Evolutionary conservation across 1,284 basidiomycete species (phyloP), one percentile per base, ranked within the genome.

Genomic region (Leccinum solheimii): DNA sequence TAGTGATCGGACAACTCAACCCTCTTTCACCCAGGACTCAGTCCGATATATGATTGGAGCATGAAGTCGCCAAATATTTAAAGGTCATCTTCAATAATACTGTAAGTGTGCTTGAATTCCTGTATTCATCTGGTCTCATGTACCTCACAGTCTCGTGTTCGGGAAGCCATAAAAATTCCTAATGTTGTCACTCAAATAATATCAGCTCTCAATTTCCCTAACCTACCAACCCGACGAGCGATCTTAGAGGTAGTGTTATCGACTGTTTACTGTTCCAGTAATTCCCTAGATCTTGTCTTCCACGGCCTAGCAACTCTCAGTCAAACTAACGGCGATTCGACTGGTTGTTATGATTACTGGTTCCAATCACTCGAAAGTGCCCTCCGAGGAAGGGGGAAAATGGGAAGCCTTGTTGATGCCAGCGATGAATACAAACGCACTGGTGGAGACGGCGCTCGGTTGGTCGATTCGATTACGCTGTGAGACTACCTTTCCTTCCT

Each of bases 381-480:
- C 5, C 82, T 98, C 13, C 85, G 87, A 52, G 95, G 95, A 1
- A 80, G 95, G 62, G 97, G 97, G 1, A 91, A 89, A 74, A 97
- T 98, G 94, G 97, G 97, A 2, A 97, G 92, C 72, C 77, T 92
- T 55, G 97, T 99, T 8, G 97, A 97, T 2, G 93, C 94, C 10
- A 96, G 94, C 67, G 92, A 96, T 36, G 94, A 97, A 65, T 84
- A 97, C 62, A 87, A 84, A 71, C 86, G 85, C 57, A 80, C 81
- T 52, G 86, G 83, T 52, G 87, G 86, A 55, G 80, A 82, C 51
- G 87, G 90, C 63, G 83, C 80, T 43, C 85, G 83, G 49, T 76
- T 95, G 63, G 90, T 90, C 66, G 94, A 96, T 61, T 96, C 30
- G 30, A 32, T 32, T 32, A 94, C 68, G 89, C 90, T 71, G 91